phyloP scores from a whole-genome alignment of 371 early-diverging fungal genomes.

The Funneliformis caledonium region DNA sequence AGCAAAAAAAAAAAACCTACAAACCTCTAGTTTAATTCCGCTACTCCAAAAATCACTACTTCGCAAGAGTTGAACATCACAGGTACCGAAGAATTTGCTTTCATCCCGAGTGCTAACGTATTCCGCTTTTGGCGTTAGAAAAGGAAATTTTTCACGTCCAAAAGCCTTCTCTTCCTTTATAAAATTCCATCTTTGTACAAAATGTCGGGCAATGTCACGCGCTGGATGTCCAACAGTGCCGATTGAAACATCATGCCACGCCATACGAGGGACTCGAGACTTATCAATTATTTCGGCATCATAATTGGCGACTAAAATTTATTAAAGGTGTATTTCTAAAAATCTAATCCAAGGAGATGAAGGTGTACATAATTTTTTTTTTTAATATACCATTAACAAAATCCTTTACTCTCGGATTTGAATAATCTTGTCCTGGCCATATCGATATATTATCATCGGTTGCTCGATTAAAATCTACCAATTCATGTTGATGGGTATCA shows the following conservation, averaged over 20 bases:
- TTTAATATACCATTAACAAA: conserved; percentile 65
- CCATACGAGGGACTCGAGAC: conserved; percentile 76
- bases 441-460: conserved; percentile 54
- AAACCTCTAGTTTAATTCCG: conserved; percentile 62
- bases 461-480: conserved; percentile 67
- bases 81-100: conserved; percentile 49
- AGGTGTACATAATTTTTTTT: neutral
- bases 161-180: conserved; percentile 71
- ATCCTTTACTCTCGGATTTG: conserved; percentile 88
- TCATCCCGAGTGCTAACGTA: conserved; percentile 54
- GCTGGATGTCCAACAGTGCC: conserved; percentile 62
- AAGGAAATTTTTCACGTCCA: conserved; percentile 68
- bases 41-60: conserved; percentile 72
- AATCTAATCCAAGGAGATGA: neutral
- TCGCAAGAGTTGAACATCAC: conserved; percentile 71
- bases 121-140: conserved; percentile 54
- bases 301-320: conserved; percentile 54
- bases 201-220: conserved; percentile 85
- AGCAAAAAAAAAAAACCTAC: conserved; percentile 51
- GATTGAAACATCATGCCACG: conserved; percentile 91
- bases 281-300: conserved; percentile 46
- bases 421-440: conserved; percentile 89
- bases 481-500: conserved; percentile 78
- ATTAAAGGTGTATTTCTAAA: neutral
- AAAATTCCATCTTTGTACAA: conserved; percentile 92